Evolutionary conservation across 2,329 filamentous ascomycete species (phyloP).

Genomic region (Penicillium sp.): DNA sequence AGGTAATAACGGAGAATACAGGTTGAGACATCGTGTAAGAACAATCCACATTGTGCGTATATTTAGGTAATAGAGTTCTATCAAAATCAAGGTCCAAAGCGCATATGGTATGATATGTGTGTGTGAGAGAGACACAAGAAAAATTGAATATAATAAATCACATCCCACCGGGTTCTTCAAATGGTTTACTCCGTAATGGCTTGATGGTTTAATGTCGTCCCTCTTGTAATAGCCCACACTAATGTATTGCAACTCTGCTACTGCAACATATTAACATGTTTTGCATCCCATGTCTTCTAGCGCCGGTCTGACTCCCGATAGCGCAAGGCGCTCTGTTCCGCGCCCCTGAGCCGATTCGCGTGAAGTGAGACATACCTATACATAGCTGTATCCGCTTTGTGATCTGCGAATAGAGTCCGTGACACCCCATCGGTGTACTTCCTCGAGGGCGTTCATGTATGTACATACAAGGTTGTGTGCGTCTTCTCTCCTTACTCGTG

Average conservation of each 20-base stretch:
- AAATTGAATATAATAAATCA: not conserved
- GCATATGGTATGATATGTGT: not conserved
- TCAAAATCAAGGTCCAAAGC: not conserved
- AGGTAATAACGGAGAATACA: not conserved
- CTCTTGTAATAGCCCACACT: conserved; percentile 2
- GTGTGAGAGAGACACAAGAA: not conserved
- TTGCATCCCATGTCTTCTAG: conserved; percentile 16
- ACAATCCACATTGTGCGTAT: not conserved
- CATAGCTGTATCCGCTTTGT: conserved; percentile 10
- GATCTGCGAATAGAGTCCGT: conserved; percentile 20
- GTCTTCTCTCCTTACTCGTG: conserved; percentile 5
- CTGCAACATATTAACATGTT: conserved; percentile 19
- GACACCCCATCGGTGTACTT: conserved; percentile 1
- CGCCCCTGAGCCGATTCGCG: conserved; percentile 14
- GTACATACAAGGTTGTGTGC: not conserved
- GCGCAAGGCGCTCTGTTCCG: conserved; percentile 8
- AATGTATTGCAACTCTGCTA: conserved; percentile 22
- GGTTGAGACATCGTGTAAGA: conserved; percentile 1
- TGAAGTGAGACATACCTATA: conserved; percentile 26
- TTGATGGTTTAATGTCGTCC: not conserved
- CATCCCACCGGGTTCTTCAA: conserved; percentile 1
- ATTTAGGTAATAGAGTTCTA: conserved; percentile 6
- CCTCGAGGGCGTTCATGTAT: not conserved
- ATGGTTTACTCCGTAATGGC: not conserved
- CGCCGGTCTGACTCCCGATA: conserved; percentile 14